Conservation (phyloP, 495 filamentous ascomycete species). For the Aspergillus baeticus region DNA sequence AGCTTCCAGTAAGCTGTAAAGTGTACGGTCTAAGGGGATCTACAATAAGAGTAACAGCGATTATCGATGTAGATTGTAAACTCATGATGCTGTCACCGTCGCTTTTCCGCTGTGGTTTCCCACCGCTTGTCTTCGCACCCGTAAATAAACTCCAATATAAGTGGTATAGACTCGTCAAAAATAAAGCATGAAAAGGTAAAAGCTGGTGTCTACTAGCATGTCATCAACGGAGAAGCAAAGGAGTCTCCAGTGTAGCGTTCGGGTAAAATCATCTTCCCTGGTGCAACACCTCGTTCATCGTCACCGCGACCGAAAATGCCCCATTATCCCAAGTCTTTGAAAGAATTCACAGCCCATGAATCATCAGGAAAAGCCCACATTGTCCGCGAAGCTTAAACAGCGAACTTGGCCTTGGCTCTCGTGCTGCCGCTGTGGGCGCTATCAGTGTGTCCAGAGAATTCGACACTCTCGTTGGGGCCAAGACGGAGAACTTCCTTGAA, state of each 20-base stretch:
- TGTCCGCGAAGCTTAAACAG: constrained; percentile 53
- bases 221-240: constrained; percentile 19
- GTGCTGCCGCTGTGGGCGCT: constrained; percentile 89
- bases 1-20: no score
- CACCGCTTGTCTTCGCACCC: constrained; percentile 6
- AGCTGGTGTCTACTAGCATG: constrained; percentile 18
- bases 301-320: constrained; percentile 16
- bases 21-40: no score
- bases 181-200: constrained; percentile 25
- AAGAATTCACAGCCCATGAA: constrained; percentile 11
- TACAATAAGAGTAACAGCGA: background rate
- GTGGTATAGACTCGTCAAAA: constrained; percentile 30
- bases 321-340: constrained; percentile 18
- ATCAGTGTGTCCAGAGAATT: constrained; percentile 97
- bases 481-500: constrained; percentile 91
- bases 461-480: constrained; percentile 69
- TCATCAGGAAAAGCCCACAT: constrained; percentile 17
- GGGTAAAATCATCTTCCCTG: constrained; percentile 4
- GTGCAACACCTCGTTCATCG: constrained; percentile 13
- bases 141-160: constrained; percentile 22
- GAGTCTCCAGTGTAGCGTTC: constrained; percentile 4
- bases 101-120: constrained; percentile 8
- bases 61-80: background rate
- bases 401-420: constrained; percentile 90
- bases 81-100: background rate